Percentiles rank a stretch among this genome's conserved stretches.
These are phyloP conservation scores for Besnoitia besnoiti DNA, from an alignment of 169 alveolate genomes.

Conservation along the genomic window DNA sequence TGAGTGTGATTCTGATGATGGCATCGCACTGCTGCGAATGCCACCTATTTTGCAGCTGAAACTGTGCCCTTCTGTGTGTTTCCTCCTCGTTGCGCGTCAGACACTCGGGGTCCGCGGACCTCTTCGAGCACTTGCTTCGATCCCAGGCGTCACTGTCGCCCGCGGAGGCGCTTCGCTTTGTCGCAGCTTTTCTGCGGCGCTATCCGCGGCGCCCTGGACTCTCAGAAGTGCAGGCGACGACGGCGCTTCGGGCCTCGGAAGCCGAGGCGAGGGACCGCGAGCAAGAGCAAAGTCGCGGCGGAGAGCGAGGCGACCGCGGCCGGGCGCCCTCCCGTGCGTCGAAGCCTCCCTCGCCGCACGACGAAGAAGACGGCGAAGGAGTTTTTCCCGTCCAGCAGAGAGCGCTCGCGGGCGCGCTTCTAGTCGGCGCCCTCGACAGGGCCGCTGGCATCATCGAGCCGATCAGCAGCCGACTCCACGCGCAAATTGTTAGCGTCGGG, in stretches of 20 bases:
- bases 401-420: conserved; percentile 11
- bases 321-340: not conserved
- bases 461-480: conserved; percentile 21
- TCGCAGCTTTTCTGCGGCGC: not conserved
- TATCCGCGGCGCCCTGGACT: conserved; percentile 1
- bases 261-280: not conserved
- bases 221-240: not conserved
- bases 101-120: not conserved
- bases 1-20: too few species aligned
- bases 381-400: not conserved
- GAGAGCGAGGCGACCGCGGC: not conserved
- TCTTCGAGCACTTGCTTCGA: not conserved
- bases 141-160: not conserved
- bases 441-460: not conserved
- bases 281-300: not conserved
- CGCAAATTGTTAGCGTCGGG: not conserved
- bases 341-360: not conserved
- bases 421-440: conserved; percentile 12
- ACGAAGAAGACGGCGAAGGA: conserved; percentile 20
- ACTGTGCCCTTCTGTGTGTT: too few species aligned
- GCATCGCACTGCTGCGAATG: too few species aligned
- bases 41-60: too few species aligned
- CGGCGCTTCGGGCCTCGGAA: not conserved
- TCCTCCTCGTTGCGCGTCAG: not conserved
- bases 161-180: not conserved